These are phyloP conservation scores for Didymella glomerata DNA, from an alignment of 2,329 filamentous ascomycete species.

Conservation along the genomic window DNA sequence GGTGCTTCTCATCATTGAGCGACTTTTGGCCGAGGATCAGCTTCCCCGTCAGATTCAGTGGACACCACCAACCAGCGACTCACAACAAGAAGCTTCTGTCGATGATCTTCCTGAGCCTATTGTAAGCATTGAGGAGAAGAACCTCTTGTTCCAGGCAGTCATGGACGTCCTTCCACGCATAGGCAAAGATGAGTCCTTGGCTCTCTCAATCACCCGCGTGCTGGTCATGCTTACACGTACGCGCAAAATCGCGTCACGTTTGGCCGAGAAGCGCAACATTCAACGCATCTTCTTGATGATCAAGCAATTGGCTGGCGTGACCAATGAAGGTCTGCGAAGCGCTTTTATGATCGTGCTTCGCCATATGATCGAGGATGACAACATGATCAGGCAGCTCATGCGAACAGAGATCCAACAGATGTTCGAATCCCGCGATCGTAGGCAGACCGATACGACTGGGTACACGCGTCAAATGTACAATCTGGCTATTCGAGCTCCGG, in stretches of 20 bases:
- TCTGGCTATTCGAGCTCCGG: slow-evolving; percentile 80
- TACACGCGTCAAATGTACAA: slow-evolving; percentile 83
- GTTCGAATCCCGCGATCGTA: slow-evolving; percentile 66
- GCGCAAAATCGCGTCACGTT: slow-evolving; percentile 74
- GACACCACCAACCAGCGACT: slow-evolving; percentile 63
- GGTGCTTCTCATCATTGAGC: slow-evolving; percentile 88
- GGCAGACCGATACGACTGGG: slow-evolving; percentile 69
- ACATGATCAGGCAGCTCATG: slow-evolving; percentile 91
- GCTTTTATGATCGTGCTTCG: slow-evolving; percentile 86
- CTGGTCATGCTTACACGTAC: slow-evolving; percentile 87
- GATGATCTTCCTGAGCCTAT: slow-evolving; percentile 68
- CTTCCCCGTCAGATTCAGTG: slow-evolving; percentile 79
- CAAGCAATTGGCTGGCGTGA: slow-evolving; percentile 84
- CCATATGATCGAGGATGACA: slow-evolving; percentile 93
- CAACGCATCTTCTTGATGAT: slow-evolving; percentile 94
- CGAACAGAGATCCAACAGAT: slow-evolving; percentile 82
- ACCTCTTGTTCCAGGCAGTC: slow-evolving; percentile 76
- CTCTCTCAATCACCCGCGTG: slow-evolving; percentile 82
- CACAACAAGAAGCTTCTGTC: slow-evolving; percentile 60
- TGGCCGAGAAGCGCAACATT: slow-evolving; percentile 89
- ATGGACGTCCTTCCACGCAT: slow-evolving; percentile 84
- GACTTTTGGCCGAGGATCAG: slow-evolving; percentile 86
- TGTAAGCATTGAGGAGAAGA: slow-evolving; percentile 71
- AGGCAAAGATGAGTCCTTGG: slow-evolving; percentile 85
- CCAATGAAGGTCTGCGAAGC: slow-evolving; percentile 76